Evolutionary conservation across 208 protist species (phyloP), one percentile per base, ranked within the genome.

Genomic region (Perkinsela sp.): DNA sequence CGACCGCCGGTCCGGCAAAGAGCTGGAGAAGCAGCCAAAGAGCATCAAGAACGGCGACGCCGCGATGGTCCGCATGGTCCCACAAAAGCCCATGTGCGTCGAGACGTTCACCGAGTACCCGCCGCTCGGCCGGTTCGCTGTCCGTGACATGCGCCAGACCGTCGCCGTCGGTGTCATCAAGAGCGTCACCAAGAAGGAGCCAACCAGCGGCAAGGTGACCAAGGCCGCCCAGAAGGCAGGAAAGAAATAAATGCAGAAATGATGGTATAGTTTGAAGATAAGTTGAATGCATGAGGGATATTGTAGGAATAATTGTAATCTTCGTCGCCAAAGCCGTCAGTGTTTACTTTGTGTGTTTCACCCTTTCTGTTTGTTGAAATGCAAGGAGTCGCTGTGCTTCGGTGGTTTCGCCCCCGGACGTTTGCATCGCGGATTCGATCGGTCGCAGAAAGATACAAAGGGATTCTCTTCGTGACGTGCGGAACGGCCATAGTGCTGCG

Each of bases 101-200:
- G 92, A 97, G 85, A 65, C 84, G 32, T 96, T 93, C 79, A 81
- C 77, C 48, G 77, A 94, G 48, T 96, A 93, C 82, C 78, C 90
- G 16, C 84, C 88, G 68, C 88, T 97, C 28, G 93, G 93, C 69
- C 86, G 93, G 74, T 95, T 97, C 72, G 91, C 88, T 73, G 80
- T 96, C 66, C 84, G 92, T 67, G 93, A 96, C 70, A 94, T 94
- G 86, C 75, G 80, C 68, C 83, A 90, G 77, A 96, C 92, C 30
- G 90, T 96, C 30, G 94, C 90, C 68, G 91, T 96, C 73, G 94
- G 94, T 76, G 82, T 96, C 77, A 91, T 97, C 88, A 95, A 93
- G 80, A 57, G 40, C 40, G 40, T 57, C 40, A 6, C 6, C 13
- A 57, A 57, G 22, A 57, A 57, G 40, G 40, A 57, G 40, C 40